A percentile compares a stretch with the other conserved stretches of the same genome.
Conservation (phyloP, 257 asterid species). For the Solanum sitiens region DNA sequence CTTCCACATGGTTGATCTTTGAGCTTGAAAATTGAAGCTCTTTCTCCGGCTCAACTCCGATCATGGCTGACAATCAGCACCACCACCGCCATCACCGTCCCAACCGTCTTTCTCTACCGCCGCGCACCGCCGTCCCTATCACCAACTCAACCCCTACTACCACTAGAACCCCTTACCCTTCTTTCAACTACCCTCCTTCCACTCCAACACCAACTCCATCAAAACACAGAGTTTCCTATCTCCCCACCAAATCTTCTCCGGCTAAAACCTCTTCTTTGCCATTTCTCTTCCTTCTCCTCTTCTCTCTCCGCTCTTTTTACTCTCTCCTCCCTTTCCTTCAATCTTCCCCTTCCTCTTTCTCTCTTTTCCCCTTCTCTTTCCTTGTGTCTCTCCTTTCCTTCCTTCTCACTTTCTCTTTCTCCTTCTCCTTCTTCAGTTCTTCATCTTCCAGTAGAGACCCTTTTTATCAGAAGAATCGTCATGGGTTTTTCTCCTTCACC, state of each 20-base stretch:
- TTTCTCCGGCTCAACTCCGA: not conserved
- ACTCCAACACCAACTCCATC: slow-evolving; percentile 91
- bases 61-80: slow-evolving; percentile 41
- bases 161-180: slow-evolving; percentile 22
- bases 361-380: slow-evolving; percentile 80
- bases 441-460: slow-evolving; percentile 8
- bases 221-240: slow-evolving; percentile 37
- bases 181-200: slow-evolving; percentile 35
- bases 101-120: slow-evolving; percentile 54
- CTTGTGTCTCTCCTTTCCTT: slow-evolving; percentile 74
- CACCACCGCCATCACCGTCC: slow-evolving; percentile 53
- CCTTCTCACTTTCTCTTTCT: slow-evolving; percentile 48
- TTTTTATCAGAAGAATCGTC: slow-evolving; percentile 16
- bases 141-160: slow-evolving; percentile 12
- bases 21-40: not conserved
- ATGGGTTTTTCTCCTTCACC: slow-evolving; percentile 33
- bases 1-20: not conserved
- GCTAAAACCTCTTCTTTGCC: slow-evolving; percentile 33
- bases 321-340: slow-evolving; percentile 83
- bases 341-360: slow-evolving; percentile 69
- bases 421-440: slow-evolving; percentile 11
- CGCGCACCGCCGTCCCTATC: slow-evolving; percentile 37
- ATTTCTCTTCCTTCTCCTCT: slow-evolving; percentile 51
- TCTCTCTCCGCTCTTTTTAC: slow-evolving; percentile 87
- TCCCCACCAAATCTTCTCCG: slow-evolving; percentile 15